A percentile compares a stretch with the other conserved stretches of the same genome.
Conservation (phyloP, 1,139 yeast genomes). For the Geotrichum fermentans region DNA sequence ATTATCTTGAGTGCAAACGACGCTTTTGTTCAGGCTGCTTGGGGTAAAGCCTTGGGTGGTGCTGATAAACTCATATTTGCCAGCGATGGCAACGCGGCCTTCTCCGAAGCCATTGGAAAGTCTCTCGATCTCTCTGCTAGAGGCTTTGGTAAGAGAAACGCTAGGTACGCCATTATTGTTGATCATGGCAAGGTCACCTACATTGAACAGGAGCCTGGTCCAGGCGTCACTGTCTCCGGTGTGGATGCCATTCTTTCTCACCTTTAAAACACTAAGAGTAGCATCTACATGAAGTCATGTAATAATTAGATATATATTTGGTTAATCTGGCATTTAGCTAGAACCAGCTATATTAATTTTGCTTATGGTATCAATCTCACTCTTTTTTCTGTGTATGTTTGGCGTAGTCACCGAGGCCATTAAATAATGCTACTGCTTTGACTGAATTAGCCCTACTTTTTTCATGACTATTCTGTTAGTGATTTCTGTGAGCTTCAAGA, state of each 20-base stretch:
- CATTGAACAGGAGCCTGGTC: slow-evolving; percentile 59
- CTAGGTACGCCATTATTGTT: slow-evolving; percentile 67
- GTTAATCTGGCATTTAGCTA: too few relatives aligned
- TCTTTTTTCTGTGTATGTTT: neutral
- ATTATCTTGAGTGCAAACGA: slow-evolving; percentile 74
- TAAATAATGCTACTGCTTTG: slow-evolving; percentile 10
- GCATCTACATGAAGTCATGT: neutral
- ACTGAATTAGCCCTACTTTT: slow-evolving; percentile 8
- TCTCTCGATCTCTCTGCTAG: slow-evolving; percentile 50
- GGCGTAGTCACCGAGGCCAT: slow-evolving; percentile 10
- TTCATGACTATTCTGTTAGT: slow-evolving; percentile 9
- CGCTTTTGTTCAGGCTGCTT: slow-evolving; percentile 72
- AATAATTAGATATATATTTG: neutral
- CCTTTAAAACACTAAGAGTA: slow-evolving; percentile 31
- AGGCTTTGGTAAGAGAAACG: slow-evolving; percentile 64
- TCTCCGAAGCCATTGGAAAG: slow-evolving; percentile 60
- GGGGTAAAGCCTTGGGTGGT: slow-evolving; percentile 70
- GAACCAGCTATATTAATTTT: neutral
- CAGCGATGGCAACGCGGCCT: slow-evolving; percentile 62
- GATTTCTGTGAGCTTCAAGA: neutral
- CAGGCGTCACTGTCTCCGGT: slow-evolving; percentile 60
- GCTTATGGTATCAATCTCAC: neutral
- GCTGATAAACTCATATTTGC: slow-evolving; percentile 54
- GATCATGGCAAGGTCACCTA: slow-evolving; percentile 61
- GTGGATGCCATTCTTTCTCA: slow-evolving; percentile 49